Evolutionary conservation across 2,329 filamentous ascomycete genomes (phyloP).

Genomic region (Aureobasidium sp.): DNA sequence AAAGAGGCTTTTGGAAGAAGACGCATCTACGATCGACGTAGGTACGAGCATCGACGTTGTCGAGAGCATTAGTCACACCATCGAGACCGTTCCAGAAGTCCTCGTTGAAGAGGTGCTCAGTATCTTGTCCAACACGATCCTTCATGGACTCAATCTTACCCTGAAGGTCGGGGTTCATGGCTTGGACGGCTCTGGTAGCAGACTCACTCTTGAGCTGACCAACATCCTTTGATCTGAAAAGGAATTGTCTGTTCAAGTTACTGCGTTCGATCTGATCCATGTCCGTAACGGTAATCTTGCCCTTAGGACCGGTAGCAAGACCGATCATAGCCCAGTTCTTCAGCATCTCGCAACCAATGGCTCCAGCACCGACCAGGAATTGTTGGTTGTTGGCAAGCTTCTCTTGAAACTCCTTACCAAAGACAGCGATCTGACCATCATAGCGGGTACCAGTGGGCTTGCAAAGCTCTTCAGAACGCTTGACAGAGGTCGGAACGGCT

Average conservation of each 20-base stretch:
- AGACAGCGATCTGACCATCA: conserved; percentile 94
- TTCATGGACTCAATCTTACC: conserved; percentile 80
- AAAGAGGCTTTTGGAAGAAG: conserved; percentile 93
- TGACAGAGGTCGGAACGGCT: conserved; percentile 69
- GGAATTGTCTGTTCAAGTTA: conserved; percentile 93
- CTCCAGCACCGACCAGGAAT: conserved; percentile 92
- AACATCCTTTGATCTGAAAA: conserved; percentile 90
- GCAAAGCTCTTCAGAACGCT: conserved; percentile 79
- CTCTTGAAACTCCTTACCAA: conserved; percentile 87
- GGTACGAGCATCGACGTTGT: conserved; percentile 94
- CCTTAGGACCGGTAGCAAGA: conserved; percentile 77
- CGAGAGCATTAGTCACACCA: conserved; percentile 90
- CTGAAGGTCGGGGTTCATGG: conserved; percentile 88
- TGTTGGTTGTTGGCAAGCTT: conserved; percentile 86
- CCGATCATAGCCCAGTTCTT: conserved; percentile 99
- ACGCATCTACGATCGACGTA: conserved; percentile 96
- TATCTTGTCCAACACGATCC: conserved; percentile 86
- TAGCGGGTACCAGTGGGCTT: conserved; percentile 80
- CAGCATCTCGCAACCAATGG: conserved; percentile 97
- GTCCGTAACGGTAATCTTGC: conserved; percentile 87
- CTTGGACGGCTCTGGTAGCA: conserved; percentile 79
- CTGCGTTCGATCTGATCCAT: conserved; percentile 99
- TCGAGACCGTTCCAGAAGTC: conserved; percentile 82
- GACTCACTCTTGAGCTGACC: conserved; percentile 95
- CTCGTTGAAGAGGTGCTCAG: conserved; percentile 91